phyloP scores from a whole-genome alignment of 2,329 filamentous ascomycete genomes.

The Massarina eburnea region DNA sequence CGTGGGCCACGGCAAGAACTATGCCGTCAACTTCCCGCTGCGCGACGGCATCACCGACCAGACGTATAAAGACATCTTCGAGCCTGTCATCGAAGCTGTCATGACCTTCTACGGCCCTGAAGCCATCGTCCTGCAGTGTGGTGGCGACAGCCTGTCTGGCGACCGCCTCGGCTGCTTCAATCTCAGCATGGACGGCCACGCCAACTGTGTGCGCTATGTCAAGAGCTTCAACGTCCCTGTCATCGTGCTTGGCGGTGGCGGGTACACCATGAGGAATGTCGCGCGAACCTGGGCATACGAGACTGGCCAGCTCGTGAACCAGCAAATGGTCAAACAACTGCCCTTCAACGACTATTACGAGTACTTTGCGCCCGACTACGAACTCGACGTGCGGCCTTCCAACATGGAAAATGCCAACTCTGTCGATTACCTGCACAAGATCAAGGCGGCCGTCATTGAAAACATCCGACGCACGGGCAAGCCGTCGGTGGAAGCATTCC shows the following conservation, averaged over 20 bases:
- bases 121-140: constrained; percentile 69
- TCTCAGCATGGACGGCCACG: constrained; percentile 69
- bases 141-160: constrained; percentile 67
- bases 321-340: constrained; percentile 77
- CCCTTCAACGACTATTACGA: constrained; percentile 97
- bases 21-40: constrained; percentile 69
- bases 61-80: constrained; percentile 69
- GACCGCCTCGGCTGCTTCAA: constrained; percentile 71
- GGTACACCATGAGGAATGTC: constrained; percentile 70
- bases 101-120: constrained; percentile 71
- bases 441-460: constrained; percentile 65
- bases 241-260: constrained; percentile 66
- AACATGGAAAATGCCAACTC: constrained; percentile 75
- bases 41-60: constrained; percentile 69
- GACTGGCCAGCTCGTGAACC: constrained; percentile 78
- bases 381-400: constrained; percentile 68
- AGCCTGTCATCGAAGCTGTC: constrained; percentile 66
- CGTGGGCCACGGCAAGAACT: constrained; percentile 67
- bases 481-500: constrained; percentile 52
- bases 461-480: constrained; percentile 66
- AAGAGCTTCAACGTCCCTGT: constrained; percentile 68
- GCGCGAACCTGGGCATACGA: constrained; percentile 66
- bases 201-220: constrained; percentile 69
- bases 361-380: constrained; percentile 71
- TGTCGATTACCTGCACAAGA: constrained; percentile 68